Conservation (phyloP, 2,329 filamentous ascomycete genomes). For the Gnomoniopsis sp. region DNA sequence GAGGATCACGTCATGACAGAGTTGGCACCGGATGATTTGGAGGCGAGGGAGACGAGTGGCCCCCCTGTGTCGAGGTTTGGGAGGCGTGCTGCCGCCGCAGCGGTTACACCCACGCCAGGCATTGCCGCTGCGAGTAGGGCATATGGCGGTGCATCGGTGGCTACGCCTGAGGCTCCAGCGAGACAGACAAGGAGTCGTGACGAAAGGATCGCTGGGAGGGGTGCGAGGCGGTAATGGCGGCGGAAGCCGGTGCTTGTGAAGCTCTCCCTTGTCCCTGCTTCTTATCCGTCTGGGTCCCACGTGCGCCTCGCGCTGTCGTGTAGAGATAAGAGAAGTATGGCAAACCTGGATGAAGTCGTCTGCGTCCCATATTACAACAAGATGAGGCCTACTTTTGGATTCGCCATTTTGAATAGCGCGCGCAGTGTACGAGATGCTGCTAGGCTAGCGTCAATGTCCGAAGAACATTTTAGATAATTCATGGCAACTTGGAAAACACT, state of each 20-base stretch:
- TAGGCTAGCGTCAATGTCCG: too few species aligned
- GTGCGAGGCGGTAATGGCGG: constrained; percentile 19
- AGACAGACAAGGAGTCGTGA: constrained; percentile 28
- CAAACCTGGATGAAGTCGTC: too few species aligned
- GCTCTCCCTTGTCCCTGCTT: too few species aligned
- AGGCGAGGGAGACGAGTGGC: constrained; percentile 13
- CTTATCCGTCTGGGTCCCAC: too few species aligned
- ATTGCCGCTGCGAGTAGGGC: constrained; percentile 3
- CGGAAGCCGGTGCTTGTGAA: background rate
- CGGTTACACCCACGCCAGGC: constrained; percentile 14
- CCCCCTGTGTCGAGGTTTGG: background rate
- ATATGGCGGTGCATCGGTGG: constrained; percentile 1
- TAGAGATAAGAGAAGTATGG: too few species aligned
- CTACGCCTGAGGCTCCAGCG: constrained; percentile 22
- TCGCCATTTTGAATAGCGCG: too few species aligned
- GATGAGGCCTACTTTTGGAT: too few species aligned
- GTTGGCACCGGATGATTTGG: background rate
- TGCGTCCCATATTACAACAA: too few species aligned
- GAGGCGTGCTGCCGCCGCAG: background rate
- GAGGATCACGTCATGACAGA: constrained; percentile 13
- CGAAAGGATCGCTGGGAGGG: constrained; percentile 27
- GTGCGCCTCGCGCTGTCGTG: too few species aligned
- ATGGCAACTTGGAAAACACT: too few species aligned
- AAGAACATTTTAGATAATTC: too few species aligned
- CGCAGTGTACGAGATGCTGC: too few species aligned